These are phyloP conservation scores for Ceratocystis cacaofunesta DNA, from an alignment of 2,329 filamentous ascomycete species.

Conservation along the genomic window DNA sequence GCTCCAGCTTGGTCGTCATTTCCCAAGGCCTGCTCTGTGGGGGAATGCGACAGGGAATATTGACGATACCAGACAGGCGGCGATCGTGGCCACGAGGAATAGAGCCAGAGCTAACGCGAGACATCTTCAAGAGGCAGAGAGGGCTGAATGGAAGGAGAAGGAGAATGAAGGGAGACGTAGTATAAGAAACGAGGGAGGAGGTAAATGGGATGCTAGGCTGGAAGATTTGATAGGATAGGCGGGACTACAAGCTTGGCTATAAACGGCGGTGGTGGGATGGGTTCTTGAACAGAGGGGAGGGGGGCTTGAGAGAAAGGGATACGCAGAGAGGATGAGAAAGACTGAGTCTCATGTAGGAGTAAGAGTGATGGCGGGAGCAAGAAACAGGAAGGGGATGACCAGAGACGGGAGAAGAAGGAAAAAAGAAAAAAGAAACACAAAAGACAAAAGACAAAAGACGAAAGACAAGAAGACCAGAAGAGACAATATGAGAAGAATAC, in stretches of 20 bases:
- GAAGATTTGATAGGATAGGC: background rate
- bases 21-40: constrained; percentile 12
- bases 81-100: background rate
- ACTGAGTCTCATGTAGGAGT: no score
- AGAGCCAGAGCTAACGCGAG: background rate
- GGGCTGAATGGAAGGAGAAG: background rate
- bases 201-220: no score
- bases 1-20: constrained; percentile 11
- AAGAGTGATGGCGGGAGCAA: no score
- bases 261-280: background rate
- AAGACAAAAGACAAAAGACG: no score
- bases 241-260: background rate
- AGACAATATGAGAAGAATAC: no score
- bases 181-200: background rate
- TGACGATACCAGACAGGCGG: constrained; percentile 2
- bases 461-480: background rate
- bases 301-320: background rate
- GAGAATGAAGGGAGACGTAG: background rate
- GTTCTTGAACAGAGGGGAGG: no score
- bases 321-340: no score
- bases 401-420: background rate
- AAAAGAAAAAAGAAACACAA: background rate
- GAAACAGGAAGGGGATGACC: background rate
- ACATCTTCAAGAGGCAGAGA: background rate
- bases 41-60: constrained; percentile 8